These are phyloP conservation scores for Saturnispora gosingensis DNA, from an alignment of 805 yeast species.

Conservation along the genomic window DNA sequence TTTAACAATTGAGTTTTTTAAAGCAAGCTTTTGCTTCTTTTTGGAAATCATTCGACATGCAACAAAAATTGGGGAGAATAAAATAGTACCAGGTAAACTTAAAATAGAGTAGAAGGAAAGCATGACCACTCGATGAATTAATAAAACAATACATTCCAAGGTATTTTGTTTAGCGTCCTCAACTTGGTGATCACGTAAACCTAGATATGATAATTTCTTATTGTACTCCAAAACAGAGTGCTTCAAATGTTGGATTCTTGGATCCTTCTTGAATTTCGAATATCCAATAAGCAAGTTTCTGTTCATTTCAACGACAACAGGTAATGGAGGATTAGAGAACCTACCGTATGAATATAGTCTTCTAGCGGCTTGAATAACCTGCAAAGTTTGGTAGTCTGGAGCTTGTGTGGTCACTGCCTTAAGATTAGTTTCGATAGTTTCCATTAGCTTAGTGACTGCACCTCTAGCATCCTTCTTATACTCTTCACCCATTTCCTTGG, in stretches of 20 bases:
- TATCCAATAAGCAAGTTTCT: slow-evolving; percentile 80
- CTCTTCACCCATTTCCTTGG: slow-evolving; percentile 47
- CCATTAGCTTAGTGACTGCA: slow-evolving; percentile 62
- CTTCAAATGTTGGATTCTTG: slow-evolving; percentile 53
- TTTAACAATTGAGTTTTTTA: slow-evolving; percentile 81
- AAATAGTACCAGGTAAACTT: slow-evolving; percentile 77
- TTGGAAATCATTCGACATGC: slow-evolving; percentile 63
- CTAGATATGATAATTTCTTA: slow-evolving; percentile 48
- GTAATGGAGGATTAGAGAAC: slow-evolving; percentile 50
- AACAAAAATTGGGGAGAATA: slow-evolving; percentile 83
- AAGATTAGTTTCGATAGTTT: slow-evolving; percentile 55
- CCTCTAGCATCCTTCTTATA: slow-evolving; percentile 60
- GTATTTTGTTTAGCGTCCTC: slow-evolving; percentile 43
- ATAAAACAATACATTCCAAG: slow-evolving; percentile 39
- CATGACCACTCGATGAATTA: slow-evolving; percentile 48
- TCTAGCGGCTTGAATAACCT: slow-evolving; percentile 88
- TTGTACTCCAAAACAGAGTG: slow-evolving; percentile 64
- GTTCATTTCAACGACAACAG: slow-evolving; percentile 83
- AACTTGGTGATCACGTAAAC: slow-evolving; percentile 66
- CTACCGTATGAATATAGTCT: slow-evolving; percentile 60
- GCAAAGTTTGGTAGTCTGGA: slow-evolving; percentile 80
- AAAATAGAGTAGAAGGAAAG: slow-evolving; percentile 47
- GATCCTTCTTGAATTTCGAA: slow-evolving; percentile 61
- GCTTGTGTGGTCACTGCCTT: slow-evolving; percentile 78
- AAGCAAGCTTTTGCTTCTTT: slow-evolving; percentile 65